A percentile compares a stretch with the other conserved stretches of the same genome.
Evolutionary conservation across 495 filamentous ascomycete species (phyloP).

Genomic region (Lasiosphaeriaceae sp.): DNA sequence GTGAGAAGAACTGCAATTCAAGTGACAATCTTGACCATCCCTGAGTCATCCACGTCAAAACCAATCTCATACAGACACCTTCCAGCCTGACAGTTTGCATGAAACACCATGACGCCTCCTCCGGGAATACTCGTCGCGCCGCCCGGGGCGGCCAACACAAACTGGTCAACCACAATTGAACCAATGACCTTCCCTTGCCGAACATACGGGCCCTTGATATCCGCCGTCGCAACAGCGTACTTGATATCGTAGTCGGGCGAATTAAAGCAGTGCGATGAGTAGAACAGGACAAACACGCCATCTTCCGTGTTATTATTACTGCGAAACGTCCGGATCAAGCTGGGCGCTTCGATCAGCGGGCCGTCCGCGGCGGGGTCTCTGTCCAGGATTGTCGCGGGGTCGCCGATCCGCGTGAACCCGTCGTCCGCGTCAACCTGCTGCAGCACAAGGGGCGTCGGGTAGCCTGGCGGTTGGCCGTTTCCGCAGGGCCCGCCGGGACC

Average conservation of each 20-base stretch:
- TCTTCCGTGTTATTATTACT: conserved; percentile 47
- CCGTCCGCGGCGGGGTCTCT: conserved; percentile 38
- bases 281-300: conserved; percentile 57
- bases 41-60: conserved; percentile 5
- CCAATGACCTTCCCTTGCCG: too few relatives aligned
- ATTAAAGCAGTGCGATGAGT: conserved; percentile 54
- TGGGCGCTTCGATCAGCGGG: too few relatives aligned
- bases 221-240: conserved; percentile 33
- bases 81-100: conserved; percentile 43
- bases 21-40: neutral
- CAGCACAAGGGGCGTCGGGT: conserved; percentile 55
- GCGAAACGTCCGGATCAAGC: conserved; percentile 45
- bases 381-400: conserved; percentile 51
- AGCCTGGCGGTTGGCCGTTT: conserved; percentile 45
- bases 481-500: conserved; percentile 55
- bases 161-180: too few relatives aligned
- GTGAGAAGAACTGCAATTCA: too few relatives aligned
- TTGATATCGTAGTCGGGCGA: conserved; percentile 50
- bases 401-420: conserved; percentile 49
- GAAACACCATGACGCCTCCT: conserved; percentile 45
- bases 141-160: conserved; percentile 32
- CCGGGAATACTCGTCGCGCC: conserved; percentile 14
- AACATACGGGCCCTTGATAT: too few relatives aligned
- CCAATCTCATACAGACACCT: conserved; percentile 26
- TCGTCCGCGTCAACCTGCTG: conserved; percentile 48